These are phyloP conservation scores for Pseudopediastrum boryanum DNA, from an alignment of 139 green algal species.

Conservation along the genomic window DNA sequence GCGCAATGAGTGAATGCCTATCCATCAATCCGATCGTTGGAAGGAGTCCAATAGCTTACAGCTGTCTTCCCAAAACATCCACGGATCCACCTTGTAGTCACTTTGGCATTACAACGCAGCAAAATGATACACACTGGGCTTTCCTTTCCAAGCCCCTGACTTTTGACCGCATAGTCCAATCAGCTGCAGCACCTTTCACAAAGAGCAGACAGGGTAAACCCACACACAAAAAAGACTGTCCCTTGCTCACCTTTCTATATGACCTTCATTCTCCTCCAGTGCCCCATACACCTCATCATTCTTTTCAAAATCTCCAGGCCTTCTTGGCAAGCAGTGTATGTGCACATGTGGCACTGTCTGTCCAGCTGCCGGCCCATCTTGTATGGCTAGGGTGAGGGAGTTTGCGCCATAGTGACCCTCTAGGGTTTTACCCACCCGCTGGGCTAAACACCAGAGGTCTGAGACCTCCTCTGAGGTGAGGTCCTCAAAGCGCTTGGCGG, in stretches of 20 bases:
- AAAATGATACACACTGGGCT: too few species aligned
- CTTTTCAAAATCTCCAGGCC: slow-evolving; percentile 79
- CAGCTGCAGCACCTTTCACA: too few species aligned
- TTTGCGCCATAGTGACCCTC: slow-evolving; percentile 68
- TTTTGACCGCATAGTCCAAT: too few species aligned
- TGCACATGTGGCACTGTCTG: slow-evolving; percentile 95
- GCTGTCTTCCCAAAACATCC: too few species aligned
- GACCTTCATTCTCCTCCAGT: slow-evolving; percentile 55
- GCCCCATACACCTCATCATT: slow-evolving; percentile 94
- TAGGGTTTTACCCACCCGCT: slow-evolving; percentile 41
- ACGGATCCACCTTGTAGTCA: too few species aligned
- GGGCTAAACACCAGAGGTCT: slow-evolving; percentile 81
- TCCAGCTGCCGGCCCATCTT: slow-evolving; percentile 73
- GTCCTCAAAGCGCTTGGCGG: slow-evolving; percentile 79
- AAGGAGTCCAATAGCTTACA: too few species aligned
- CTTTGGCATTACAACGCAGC: too few species aligned
- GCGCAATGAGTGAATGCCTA: too few species aligned
- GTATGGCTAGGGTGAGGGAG: slow-evolving; percentile 86
- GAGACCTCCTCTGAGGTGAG: slow-evolving; percentile 80
- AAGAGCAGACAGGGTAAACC: not conserved
- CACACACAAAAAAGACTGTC: not conserved
- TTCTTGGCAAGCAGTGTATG: slow-evolving; percentile 93
- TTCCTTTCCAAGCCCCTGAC: too few species aligned
- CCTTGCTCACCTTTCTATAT: slow-evolving; percentile 43
- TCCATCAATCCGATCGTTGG: too few species aligned